A percentile compares a stretch with the other conserved stretches of the same genome.
These are phyloP conservation scores for Pseudocercospora vitis DNA, from an alignment of 2,329 filamentous ascomycete genomes.

Conservation along the genomic window DNA sequence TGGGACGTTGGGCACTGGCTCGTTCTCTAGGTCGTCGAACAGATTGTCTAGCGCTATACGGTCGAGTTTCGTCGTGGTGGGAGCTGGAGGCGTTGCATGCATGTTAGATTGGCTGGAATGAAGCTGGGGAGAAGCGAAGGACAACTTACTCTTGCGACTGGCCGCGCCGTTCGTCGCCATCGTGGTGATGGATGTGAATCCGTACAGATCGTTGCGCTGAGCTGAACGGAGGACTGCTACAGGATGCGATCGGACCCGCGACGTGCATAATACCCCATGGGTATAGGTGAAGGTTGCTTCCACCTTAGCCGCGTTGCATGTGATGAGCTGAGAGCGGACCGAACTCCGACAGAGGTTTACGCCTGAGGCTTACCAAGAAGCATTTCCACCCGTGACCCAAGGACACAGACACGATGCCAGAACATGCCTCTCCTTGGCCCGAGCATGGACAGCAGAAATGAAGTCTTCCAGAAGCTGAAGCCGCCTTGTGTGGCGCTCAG, in stretches of 20 bases:
- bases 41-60: conserved; percentile 31
- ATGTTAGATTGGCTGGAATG: conserved; percentile 21
- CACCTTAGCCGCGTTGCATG: too few relatives aligned
- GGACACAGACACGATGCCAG: too few relatives aligned
- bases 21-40: conserved; percentile 35
- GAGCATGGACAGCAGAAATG: conserved; percentile 37
- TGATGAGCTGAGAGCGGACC: too few relatives aligned
- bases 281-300: too few relatives aligned
- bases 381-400: too few relatives aligned
- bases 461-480: conserved; percentile 55
- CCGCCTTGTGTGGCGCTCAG: conserved; percentile 59
- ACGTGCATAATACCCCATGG: too few relatives aligned
- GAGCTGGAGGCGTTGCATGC: conserved; percentile 23
- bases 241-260: too few relatives aligned
- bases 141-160: conserved; percentile 35
- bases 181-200: too few relatives aligned
- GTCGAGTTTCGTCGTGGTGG: conserved; percentile 19
- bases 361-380: too few relatives aligned
- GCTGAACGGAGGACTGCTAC: too few relatives aligned
- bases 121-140: conserved; percentile 7
- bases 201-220: too few relatives aligned
- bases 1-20: conserved; percentile 24
- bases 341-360: too few relatives aligned
- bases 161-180: conserved; percentile 37
- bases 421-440: conserved; percentile 24